A percentile compares a stretch with the other conserved stretches of the same genome.
Evolutionary conservation across 345 rosid genomes (phyloP).

Genomic region (Anastatica hierochuntica): DNA sequence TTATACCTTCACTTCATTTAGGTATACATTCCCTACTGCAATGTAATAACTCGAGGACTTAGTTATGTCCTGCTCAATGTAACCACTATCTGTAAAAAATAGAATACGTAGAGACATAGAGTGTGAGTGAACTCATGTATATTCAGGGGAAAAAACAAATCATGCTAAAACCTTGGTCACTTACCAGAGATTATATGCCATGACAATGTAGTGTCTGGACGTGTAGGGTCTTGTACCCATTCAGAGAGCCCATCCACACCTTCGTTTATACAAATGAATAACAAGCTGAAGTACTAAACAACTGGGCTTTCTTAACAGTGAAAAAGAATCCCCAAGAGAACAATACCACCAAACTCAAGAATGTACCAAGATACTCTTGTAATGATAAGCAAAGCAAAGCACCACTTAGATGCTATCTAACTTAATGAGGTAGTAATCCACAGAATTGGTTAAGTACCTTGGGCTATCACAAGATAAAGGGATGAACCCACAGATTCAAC

Average conservation of each 20-base stretch:
- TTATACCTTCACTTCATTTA: slow-evolving; percentile 63
- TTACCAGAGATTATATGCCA: slow-evolving; percentile 75
- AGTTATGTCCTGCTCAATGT: slow-evolving; percentile 46
- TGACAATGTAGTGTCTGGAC: slow-evolving; percentile 70
- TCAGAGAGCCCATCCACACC: slow-evolving; percentile 73
- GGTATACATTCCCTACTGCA: slow-evolving; percentile 73
- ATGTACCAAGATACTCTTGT: background rate
- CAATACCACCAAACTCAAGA: background rate
- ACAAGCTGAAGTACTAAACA: slow-evolving; percentile 9
- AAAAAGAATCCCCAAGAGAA: background rate
- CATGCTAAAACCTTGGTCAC: slow-evolving; percentile 12
- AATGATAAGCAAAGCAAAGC: background rate
- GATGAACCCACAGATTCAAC: slow-evolving; percentile 51
- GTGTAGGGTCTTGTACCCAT: slow-evolving; percentile 80
- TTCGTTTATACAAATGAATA: slow-evolving; percentile 32
- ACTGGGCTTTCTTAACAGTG: background rate
- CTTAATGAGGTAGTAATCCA: background rate
- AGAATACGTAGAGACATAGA: background rate
- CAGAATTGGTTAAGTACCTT: slow-evolving; percentile 41
- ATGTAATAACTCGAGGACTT: slow-evolving; percentile 66
- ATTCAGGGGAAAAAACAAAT: background rate
- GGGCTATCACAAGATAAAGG: slow-evolving; percentile 62
- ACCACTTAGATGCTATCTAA: background rate
- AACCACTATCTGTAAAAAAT: slow-evolving; percentile 49
- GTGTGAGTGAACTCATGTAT: slow-evolving; percentile 11